Base-by-base conservation (phyloP, 805 yeast species). In the Suhomyces xylopsoci region DNA sequence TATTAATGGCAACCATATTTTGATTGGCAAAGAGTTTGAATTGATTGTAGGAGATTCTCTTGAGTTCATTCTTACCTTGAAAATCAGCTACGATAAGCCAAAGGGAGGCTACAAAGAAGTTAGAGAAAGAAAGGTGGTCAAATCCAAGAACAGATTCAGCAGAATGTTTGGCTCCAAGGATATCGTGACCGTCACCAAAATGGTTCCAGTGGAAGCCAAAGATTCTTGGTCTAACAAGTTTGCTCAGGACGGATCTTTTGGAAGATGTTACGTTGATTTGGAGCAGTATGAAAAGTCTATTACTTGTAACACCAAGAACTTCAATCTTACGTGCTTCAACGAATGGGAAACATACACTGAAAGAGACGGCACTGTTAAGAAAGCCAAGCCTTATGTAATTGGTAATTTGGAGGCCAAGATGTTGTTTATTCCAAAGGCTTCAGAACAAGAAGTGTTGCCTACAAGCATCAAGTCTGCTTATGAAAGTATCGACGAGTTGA, bases 241-340 rank as follows among this genome's bases (percentile, higher is more conserved):
- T 56, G 97, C 97, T 1, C 76, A 78, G 32, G 96, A 90, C 66
- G 98, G 98, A 1, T 89, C 97, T 36, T 91, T 89, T 76, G 97
- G 90, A 7, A 79, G 93, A 61, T 81, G 88, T 50, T 84, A 86
- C 59, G 74, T 92, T 50, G 80, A 80, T 45, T 85, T 87, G 60
- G 77, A 79, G 22, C 81, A 81, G 52, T 80, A 80, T 59, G 84
- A 84, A 60, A 68, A 76, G 19, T 78, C 77, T 28, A 74, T 88
- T 45, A 80, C 78, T 15, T 87, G 89, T 15, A 66, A 70, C 47
- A 73, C 83, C 0, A 71, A 73, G 52, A 75, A 73, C 46, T 82
- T 82, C 63, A 74, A 77, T 44, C 62, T 90, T 44, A 81, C 86
- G 8, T 80, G 91, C 58, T 83, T 81, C 66, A 91, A 90, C 63